phyloP scores from a whole-genome alignment of 2,329 filamentous ascomycete species.

The Cryphonectria nitschkei region DNA sequence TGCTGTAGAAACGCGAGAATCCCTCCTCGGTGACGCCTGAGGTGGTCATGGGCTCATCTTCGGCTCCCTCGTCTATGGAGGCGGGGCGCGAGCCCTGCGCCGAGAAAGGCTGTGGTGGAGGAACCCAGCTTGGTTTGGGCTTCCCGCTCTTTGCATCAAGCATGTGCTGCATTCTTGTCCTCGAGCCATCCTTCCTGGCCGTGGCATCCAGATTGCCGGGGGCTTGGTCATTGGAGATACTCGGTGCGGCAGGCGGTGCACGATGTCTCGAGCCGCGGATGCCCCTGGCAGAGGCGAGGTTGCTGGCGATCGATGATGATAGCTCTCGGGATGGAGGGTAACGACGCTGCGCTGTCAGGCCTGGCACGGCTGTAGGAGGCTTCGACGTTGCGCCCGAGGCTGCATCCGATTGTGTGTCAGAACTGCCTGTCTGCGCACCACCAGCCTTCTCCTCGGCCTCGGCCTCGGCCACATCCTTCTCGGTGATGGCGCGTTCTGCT shows the following conservation, averaged over 20 bases:
- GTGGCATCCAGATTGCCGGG: conserved; percentile 69
- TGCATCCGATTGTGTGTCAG: conserved; percentile 29
- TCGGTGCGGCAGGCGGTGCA: conserved; percentile 67
- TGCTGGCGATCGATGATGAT: conserved; percentile 84
- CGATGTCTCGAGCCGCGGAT: conserved; percentile 66
- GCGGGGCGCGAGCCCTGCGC: conserved; percentile 34
- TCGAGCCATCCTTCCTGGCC: conserved; percentile 53
- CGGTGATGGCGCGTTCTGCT: conserved; percentile 41
- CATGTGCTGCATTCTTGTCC: conserved; percentile 59
- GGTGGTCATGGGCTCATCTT: conserved; percentile 35
- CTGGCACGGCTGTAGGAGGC: conserved; percentile 38
- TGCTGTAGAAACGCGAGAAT: conserved; percentile 89
- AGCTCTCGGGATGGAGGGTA: conserved; percentile 68
- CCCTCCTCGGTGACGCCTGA: conserved; percentile 57
- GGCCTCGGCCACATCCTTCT: conserved; percentile 40
- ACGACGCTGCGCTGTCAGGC: conserved; percentile 48
- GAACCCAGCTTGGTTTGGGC: conserved; percentile 59
- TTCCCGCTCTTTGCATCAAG: conserved; percentile 55
- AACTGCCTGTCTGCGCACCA: conserved; percentile 30
- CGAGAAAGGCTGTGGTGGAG: conserved; percentile 43
- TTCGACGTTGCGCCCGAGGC: conserved; percentile 33
- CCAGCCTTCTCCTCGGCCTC: conserved; percentile 44
- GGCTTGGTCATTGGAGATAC: conserved; percentile 73
- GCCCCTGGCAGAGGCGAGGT: conserved; percentile 82
- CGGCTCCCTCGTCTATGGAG: conserved; percentile 34